Conservation (phyloP, 2,329 filamentous ascomycete genomes). For the Amesomyces nigricolor region DNA sequence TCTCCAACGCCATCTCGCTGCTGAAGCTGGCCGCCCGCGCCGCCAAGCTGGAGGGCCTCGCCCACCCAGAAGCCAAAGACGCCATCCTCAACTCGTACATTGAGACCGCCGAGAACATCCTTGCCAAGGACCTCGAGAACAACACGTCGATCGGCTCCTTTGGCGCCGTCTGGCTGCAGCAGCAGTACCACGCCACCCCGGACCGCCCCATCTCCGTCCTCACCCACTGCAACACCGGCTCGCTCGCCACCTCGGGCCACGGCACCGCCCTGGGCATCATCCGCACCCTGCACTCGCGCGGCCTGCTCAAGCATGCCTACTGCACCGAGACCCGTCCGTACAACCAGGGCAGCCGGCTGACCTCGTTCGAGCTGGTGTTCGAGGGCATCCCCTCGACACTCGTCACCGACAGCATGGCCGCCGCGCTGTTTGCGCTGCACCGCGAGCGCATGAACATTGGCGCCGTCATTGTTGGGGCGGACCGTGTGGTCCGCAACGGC, state of each 20-base stretch:
- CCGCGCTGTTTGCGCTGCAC: conserved; percentile 65
- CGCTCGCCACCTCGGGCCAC: conserved; percentile 94
- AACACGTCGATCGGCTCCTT: conserved; percentile 80
- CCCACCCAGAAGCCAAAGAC: conserved; percentile 40
- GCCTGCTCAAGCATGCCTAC: conserved; percentile 73
- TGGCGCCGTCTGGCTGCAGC: conserved; percentile 76
- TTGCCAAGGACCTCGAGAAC: conserved; percentile 78
- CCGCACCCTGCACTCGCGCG: conserved; percentile 65
- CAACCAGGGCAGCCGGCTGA: conserved; percentile 93
- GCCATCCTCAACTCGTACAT: conserved; percentile 67
- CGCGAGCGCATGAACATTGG: conserved; percentile 63
- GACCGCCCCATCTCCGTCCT: conserved; percentile 66
- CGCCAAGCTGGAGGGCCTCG: conserved; percentile 36
- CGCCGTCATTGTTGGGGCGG: conserved; percentile 89
- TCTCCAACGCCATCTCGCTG: conserved; percentile 81
- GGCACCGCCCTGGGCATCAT: conserved; percentile 94
- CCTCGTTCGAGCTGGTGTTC: conserved; percentile 93
- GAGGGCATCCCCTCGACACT: conserved; percentile 87
- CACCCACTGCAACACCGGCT: conserved; percentile 97
- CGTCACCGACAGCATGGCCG: conserved; percentile 96
- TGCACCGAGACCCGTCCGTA: conserved; percentile 97
- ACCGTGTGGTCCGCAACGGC: conserved; percentile 91
- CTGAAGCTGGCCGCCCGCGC: conserved; percentile 60
- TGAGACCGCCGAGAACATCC: conserved; percentile 74
- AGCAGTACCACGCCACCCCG: conserved; percentile 46